A percentile compares a stretch with the other conserved stretches of the same genome.
Conservation (phyloP, 2,329 filamentous ascomycete genomes). For the Colletotrichum musicola region DNA sequence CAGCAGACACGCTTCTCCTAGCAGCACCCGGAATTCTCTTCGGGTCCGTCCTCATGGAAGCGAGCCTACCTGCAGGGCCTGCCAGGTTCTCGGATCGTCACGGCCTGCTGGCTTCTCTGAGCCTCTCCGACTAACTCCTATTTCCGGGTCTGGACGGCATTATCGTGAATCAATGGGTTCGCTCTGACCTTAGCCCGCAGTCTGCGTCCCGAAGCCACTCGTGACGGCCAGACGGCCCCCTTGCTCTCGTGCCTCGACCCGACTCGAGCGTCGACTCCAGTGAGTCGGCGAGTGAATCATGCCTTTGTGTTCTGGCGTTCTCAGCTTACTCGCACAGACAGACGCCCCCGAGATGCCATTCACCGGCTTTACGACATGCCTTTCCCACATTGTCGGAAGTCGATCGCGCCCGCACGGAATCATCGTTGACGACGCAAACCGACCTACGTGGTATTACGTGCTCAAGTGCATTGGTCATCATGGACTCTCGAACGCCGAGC, state of each 20-base stretch:
- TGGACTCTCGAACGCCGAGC: background rate
- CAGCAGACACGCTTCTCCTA: background rate
- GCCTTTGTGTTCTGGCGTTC: background rate
- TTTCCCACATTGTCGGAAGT: background rate
- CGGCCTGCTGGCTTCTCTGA: background rate
- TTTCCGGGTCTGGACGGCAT: slow-evolving; percentile 9
- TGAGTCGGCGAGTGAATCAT: slow-evolving; percentile 13
- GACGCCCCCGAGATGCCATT: background rate
- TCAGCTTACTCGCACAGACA: slow-evolving; percentile 12
- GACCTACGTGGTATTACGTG: background rate
- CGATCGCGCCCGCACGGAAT: background rate
- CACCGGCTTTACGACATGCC: slow-evolving; percentile 7
- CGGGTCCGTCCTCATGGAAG: too few relatives aligned
- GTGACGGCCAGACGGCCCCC: background rate
- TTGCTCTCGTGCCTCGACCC: background rate
- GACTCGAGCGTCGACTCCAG: too few relatives aligned
- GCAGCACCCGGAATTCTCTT: too few relatives aligned
- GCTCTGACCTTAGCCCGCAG: slow-evolving; percentile 9
- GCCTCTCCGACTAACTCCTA: slow-evolving; percentile 14
- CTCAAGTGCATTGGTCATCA: background rate
- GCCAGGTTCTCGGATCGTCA: background rate
- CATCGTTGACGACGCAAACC: background rate
- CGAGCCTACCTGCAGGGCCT: too few relatives aligned
- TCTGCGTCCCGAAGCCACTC: slow-evolving; percentile 5
- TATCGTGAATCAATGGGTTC: slow-evolving; percentile 11